phyloP scores from a whole-genome alignment of 2,329 filamentous ascomycete species.

The Fonsecaea erecta region DNA sequence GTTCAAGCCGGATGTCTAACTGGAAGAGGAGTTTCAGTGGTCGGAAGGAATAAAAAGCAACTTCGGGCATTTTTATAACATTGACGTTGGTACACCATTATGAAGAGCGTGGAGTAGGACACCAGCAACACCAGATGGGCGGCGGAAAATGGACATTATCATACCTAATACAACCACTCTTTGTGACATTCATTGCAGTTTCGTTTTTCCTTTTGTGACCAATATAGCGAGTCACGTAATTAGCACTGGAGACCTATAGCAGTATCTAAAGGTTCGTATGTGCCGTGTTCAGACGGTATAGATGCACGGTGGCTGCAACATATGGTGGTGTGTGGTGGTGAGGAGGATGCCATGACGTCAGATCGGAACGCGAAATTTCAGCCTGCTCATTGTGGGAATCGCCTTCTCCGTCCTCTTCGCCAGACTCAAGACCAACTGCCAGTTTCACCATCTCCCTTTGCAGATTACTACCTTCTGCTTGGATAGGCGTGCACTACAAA shows the following conservation, averaged over 20 bases:
- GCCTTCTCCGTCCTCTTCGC: not conserved
- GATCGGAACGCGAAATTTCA: not conserved
- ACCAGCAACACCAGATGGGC: not conserved
- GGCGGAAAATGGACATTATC: not conserved
- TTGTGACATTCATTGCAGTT: not conserved
- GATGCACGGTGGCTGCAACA: not conserved
- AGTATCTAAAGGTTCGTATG: not conserved
- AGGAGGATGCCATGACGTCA: not conserved
- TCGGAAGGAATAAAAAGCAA: slow-evolving; percentile 5
- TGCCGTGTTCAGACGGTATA: too few species aligned
- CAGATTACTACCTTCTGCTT: not conserved
- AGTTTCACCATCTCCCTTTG: not conserved
- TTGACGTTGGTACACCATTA: not conserved
- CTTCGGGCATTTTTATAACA: not conserved
- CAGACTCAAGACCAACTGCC: not conserved
- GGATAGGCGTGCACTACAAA: not conserved
- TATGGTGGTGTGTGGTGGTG: not conserved
- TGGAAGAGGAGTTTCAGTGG: slow-evolving; percentile 18
- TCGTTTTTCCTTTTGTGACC: not conserved
- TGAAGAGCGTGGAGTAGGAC: slow-evolving; percentile 8
- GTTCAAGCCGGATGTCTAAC: not conserved
- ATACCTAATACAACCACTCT: not conserved
- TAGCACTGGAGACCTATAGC: not conserved
- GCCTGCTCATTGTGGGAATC: not conserved
- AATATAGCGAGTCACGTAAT: not conserved